These are phyloP conservation scores for Manihot esculenta DNA, from an alignment of 441 rosid species.

Conservation along the genomic window DNA sequence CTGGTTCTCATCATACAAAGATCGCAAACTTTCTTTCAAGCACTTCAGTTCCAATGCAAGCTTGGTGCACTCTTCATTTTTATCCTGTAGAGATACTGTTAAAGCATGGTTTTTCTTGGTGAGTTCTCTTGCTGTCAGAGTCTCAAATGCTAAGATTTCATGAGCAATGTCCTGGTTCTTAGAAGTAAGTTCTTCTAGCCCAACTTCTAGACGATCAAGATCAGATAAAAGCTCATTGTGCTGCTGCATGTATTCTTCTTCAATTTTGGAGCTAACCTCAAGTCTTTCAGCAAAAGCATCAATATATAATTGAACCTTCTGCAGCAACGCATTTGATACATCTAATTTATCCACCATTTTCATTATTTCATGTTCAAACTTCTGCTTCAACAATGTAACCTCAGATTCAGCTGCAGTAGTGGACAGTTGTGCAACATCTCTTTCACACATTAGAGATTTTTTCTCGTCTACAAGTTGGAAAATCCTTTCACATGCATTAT, in stretches of 20 bases:
- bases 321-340: constrained; percentile 44
- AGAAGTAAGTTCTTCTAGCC: constrained; percentile 57
- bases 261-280: constrained; percentile 54
- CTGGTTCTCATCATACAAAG: constrained; percentile 24
- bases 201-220: constrained; percentile 55
- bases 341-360: constrained; percentile 48
- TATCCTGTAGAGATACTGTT: constrained; percentile 23
- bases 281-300: constrained; percentile 61
- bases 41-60: constrained; percentile 20
- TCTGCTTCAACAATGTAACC: constrained; percentile 52
- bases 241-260: constrained; percentile 47
- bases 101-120: constrained; percentile 30
- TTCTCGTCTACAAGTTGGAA: constrained; percentile 54
- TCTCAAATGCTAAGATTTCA: constrained; percentile 57
- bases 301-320: constrained; percentile 64
- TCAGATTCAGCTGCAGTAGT: constrained; percentile 51
- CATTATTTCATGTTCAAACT: constrained; percentile 46
- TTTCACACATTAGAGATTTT: constrained; percentile 49
- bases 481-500: constrained; percentile 50
- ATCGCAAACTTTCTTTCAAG: constrained; percentile 24
- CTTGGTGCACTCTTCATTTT: constrained; percentile 11
- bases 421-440: constrained; percentile 44
- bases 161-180: constrained; percentile 54
- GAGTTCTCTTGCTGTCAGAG: constrained; percentile 53
- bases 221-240: constrained; percentile 56